phyloP scores from a whole-genome alignment of 2,329 filamentous ascomycete species.

The Pyricularia grisea region DNA sequence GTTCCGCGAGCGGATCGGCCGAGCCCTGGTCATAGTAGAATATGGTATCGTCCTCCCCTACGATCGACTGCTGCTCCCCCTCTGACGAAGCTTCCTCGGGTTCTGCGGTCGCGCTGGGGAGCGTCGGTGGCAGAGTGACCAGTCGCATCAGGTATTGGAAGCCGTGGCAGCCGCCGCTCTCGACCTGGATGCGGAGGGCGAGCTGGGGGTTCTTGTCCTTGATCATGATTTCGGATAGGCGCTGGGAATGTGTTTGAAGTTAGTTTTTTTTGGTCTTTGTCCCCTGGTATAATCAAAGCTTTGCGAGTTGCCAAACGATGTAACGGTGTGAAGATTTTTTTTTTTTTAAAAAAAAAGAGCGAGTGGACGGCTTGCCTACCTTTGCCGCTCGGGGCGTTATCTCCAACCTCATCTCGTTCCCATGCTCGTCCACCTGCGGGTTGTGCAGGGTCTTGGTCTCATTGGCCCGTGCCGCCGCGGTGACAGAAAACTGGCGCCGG shows the following conservation, averaged over 20 bases:
- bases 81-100: slow-evolving; percentile 1
- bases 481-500: slow-evolving; percentile 25
- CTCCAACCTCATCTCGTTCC: slow-evolving; percentile 71
- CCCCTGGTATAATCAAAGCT: too few relatives aligned
- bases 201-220: slow-evolving; percentile 67
- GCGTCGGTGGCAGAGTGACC: slow-evolving; percentile 44
- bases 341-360: too few relatives aligned
- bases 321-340: too few relatives aligned
- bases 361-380: slow-evolving; percentile 35
- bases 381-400: slow-evolving; percentile 78
- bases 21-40: slow-evolving; percentile 60
- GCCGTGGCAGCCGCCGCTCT: slow-evolving; percentile 91
- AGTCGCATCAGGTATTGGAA: slow-evolving; percentile 97
- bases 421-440: slow-evolving; percentile 70
- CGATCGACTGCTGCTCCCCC: slow-evolving; percentile 13
- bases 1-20: slow-evolving; percentile 28
- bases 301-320: not conserved
- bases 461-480: slow-evolving; percentile 16
- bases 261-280: not conserved
- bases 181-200: slow-evolving; percentile 83
- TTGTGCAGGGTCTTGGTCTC: slow-evolving; percentile 52
- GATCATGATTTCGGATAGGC: slow-evolving; percentile 67
- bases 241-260: slow-evolving; percentile 27
- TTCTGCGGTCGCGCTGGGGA: slow-evolving; percentile 12
- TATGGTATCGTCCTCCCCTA: slow-evolving; percentile 73